Conservation (phyloP, 2,329 filamentous ascomycete species). For the Alternaria panax region DNA sequence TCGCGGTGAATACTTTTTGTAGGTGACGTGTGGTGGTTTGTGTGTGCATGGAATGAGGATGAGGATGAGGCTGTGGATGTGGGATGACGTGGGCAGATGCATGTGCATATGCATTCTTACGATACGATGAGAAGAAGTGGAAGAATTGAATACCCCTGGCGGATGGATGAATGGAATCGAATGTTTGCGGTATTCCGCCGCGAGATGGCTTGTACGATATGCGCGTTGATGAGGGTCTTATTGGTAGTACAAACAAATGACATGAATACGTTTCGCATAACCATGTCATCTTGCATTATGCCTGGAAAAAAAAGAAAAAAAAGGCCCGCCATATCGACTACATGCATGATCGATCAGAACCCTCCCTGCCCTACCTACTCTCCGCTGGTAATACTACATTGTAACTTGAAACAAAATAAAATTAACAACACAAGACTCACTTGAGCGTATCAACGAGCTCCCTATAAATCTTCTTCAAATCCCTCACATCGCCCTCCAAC, state of each 20-base stretch:
- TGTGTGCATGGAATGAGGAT: too few relatives aligned
- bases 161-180: not conserved
- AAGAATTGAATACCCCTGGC: conserved; percentile 30
- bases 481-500: conserved; percentile 83
- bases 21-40: conserved; percentile 10
- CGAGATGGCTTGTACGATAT: not conserved
- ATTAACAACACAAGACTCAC: too few relatives aligned
- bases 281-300: too few relatives aligned
- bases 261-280: not conserved
- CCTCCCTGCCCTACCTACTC: too few relatives aligned
- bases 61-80: not conserved
- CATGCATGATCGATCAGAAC: too few relatives aligned
- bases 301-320: too few relatives aligned
- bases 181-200: not conserved
- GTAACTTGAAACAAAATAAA: too few relatives aligned
- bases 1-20: conserved; percentile 61
- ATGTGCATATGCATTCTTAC: conserved; percentile 21
- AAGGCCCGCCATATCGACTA: too few relatives aligned
- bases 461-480: conserved; percentile 95
- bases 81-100: not conserved
- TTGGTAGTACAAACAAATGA: not conserved
- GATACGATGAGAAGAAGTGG: conserved; percentile 11
- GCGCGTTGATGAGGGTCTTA: not conserved
- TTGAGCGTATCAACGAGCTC: conserved; percentile 63
- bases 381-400: too few relatives aligned